These are phyloP conservation scores for Populus nigra DNA, from an alignment of 345 rosid species.

Conservation along the genomic window DNA sequence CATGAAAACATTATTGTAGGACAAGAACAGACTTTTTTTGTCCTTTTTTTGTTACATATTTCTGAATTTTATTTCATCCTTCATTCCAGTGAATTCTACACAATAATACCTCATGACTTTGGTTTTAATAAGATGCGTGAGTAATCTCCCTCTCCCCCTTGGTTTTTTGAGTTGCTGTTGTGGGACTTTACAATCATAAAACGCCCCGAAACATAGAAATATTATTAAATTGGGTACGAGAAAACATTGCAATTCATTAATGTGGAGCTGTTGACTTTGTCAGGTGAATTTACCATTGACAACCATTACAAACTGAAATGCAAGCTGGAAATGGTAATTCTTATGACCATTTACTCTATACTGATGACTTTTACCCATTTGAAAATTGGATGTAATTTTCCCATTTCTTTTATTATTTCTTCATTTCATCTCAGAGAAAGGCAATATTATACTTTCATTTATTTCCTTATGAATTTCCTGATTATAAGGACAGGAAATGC, in stretches of 20 bases:
- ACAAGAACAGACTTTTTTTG: background rate
- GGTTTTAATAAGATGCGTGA: conserved; percentile 85
- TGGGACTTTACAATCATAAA: no score
- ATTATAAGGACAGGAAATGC: no score
- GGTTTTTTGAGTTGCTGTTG: no score
- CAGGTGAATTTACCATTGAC: conserved; percentile 87
- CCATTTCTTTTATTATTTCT: no score
- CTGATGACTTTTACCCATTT: no score
- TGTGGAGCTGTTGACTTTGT: conserved; percentile 24
- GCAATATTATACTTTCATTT: no score
- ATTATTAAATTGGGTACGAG: background rate
- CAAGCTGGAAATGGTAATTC: conserved; percentile 80
- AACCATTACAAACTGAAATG: conserved; percentile 75
- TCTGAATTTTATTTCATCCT: conserved; percentile 4
- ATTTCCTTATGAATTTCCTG: no score
- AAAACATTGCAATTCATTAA: background rate
- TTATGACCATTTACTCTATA: no score
- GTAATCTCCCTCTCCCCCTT: conserved; percentile 18
- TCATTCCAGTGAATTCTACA: conserved; percentile 77
- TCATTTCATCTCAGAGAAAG: no score
- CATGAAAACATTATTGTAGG: no score
- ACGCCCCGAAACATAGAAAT: no score
- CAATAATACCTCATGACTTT: conserved; percentile 88
- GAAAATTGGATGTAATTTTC: no score
- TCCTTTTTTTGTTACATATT: background rate